Evolutionary conservation across 305 asterid genomes (phyloP), one percentile per base, ranked within the genome.

Genomic region (Fraxinus sp.): DNA sequence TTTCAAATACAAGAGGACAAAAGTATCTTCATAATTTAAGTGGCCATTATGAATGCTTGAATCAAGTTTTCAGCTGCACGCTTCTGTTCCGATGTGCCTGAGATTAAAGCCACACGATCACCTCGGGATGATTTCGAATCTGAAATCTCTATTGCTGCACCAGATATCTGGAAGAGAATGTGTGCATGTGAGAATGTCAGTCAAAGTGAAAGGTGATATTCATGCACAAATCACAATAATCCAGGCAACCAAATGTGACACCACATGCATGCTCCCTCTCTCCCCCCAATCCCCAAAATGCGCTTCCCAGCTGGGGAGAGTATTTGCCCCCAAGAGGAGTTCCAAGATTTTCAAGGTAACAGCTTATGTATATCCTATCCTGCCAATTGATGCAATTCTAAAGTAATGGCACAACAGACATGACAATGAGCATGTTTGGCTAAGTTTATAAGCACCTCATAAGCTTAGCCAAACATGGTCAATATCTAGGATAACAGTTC

Each of bases 1-100:
- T 28, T 83, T 83, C 81, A 66, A 81, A 83, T 81, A 82, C 84
- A 83, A 22, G 55, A 4, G 76, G 80, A 81, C 68, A 26, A 79
- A 35, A 76, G n/a, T 74, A 79, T 64, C 83, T 85, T 72, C 86
- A 76, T 37, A 49, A 68, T 82, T 73, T 89, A 95, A 75, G 98
- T 91, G 86, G 97, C 87, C 97, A 95, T 91, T 81, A 95, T 95
- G 88, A 95, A 95, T 77, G 97, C 98, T 91, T 91, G 97, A 84
- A 95, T 91, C 93, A 95, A 87, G 91, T 92, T 95, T 90, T 95
- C 97, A 84, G 98, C 98, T 74, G 97, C 86, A 68, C 92, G 97
- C 90, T 96, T 93, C 91, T 96, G 95, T 52, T 94, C 99, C 41
- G 88, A 22, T 80, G 97, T 91, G 79, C 99, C 99, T 26, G 97